Evolutionary conservation across 2,329 filamentous ascomycete genomes (phyloP).

Genomic region (Podosphaera aphanis): DNA sequence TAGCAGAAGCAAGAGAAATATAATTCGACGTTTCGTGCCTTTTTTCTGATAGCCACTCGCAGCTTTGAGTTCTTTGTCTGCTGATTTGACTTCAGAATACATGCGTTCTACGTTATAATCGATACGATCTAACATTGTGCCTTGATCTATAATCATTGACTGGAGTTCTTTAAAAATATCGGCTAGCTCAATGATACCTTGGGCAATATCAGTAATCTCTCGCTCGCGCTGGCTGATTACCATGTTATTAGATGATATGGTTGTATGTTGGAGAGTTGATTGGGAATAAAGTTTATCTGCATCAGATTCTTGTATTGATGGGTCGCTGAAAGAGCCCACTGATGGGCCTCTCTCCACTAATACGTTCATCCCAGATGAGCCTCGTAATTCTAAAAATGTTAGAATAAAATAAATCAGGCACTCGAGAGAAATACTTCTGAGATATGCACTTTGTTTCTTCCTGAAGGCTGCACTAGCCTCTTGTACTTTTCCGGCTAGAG

Average conservation of each 20-base stretch:
- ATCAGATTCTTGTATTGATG: slow-evolving; percentile 78
- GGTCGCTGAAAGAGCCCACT: slow-evolving; percentile 44
- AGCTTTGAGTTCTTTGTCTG: slow-evolving; percentile 75
- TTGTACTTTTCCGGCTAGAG: slow-evolving; percentile 66
- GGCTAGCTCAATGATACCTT: slow-evolving; percentile 89
- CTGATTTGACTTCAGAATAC: slow-evolving; percentile 76
- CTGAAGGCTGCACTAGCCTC: slow-evolving; percentile 79
- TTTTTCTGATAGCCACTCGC: slow-evolving; percentile 74
- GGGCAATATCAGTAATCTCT: slow-evolving; percentile 93
- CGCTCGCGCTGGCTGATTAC: slow-evolving; percentile 78
- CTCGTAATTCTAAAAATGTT: slow-evolving; percentile 39
- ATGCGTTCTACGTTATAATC: slow-evolving; percentile 97
- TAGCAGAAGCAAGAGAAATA: slow-evolving; percentile 64
- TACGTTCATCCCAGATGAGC: slow-evolving; percentile 37
- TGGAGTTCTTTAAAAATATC: slow-evolving; percentile 95
- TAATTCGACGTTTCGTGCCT: slow-evolving; percentile 76
- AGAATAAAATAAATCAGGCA: slow-evolving; percentile 1
- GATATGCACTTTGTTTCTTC: slow-evolving; percentile 90
- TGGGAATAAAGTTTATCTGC: slow-evolving; percentile 83
- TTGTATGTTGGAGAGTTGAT: slow-evolving; percentile 52
- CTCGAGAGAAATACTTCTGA: slow-evolving; percentile 46
- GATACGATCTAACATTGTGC: slow-evolving; percentile 76
- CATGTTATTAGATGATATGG: slow-evolving; percentile 53
- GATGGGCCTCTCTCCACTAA: slow-evolving; percentile 30
- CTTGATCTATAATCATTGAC: slow-evolving; percentile 82